phyloP scores from a whole-genome alignment of 192 early-diverging fungal genomes.

The Coemansia sp. region DNA sequence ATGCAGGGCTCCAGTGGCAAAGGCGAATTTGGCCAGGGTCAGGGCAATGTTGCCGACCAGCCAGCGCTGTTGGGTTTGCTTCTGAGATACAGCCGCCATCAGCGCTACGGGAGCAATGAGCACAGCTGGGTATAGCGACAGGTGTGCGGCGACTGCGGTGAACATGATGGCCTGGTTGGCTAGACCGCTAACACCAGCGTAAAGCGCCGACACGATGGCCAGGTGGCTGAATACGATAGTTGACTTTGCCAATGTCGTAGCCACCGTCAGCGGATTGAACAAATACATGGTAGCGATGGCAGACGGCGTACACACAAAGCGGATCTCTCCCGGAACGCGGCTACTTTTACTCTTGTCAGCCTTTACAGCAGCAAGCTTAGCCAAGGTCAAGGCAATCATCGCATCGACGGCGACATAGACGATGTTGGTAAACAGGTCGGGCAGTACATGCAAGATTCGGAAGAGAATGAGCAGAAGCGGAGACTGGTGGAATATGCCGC shows the following conservation, averaged over 20 bases:
- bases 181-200: conserved; percentile 64
- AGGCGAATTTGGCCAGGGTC: conserved; percentile 25
- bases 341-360: background rate
- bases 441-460: conserved; percentile 59
- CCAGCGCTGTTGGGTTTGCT: background rate
- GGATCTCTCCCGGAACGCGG: conserved; percentile 50
- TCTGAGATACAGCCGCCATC: conserved; percentile 3
- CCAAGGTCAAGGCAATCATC: conserved; percentile 62
- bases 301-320: conserved; percentile 38
- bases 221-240: conserved; percentile 78
- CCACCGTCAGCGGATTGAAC: conserved; percentile 84
- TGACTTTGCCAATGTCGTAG: conserved; percentile 73
- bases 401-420: conserved; percentile 71
- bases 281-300: conserved; percentile 60
- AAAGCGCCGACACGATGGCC: conserved; percentile 72
- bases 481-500: conserved; percentile 88
- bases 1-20: conserved; percentile 20
- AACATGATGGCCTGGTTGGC: conserved; percentile 63
- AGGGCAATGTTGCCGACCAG: conserved; percentile 4
- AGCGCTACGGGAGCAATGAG: conserved; percentile 61
- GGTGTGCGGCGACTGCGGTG: conserved; percentile 79
- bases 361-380: conserved; percentile 60
- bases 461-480: conserved; percentile 81
- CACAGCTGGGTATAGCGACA: conserved; percentile 88
- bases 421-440: conserved; percentile 55